These are phyloP conservation scores for Penicillium ucsense DNA, from an alignment of 495 filamentous ascomycete species.

Conservation along the genomic window DNA sequence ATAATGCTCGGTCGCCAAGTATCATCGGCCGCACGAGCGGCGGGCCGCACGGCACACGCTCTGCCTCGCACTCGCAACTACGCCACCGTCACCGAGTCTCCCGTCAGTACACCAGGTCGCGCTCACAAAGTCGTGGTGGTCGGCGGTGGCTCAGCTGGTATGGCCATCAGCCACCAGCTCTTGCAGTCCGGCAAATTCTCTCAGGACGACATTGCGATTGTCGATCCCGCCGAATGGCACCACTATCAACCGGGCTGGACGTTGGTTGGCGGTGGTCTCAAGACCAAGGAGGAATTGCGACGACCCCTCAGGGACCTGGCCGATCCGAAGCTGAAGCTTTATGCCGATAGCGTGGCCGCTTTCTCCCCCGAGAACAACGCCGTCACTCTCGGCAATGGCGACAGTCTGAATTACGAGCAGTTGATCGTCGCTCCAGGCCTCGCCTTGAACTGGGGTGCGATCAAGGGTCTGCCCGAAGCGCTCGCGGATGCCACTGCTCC, in stretches of 20 bases:
- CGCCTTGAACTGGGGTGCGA: conserved; percentile 41
- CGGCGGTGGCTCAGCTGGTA: conserved; percentile 53
- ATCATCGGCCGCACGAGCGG: conserved; percentile 9
- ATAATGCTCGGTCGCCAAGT: conserved; percentile 15
- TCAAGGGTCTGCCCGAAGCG: conserved; percentile 53
- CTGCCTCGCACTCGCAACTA: conserved; percentile 15
- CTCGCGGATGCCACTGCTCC: conserved; percentile 43
- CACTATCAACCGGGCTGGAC: conserved; percentile 69
- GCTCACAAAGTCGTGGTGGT: conserved; percentile 56
- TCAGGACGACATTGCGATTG: conserved; percentile 54
- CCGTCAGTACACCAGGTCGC: conserved; percentile 21
- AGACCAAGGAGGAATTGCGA: conserved; percentile 44
- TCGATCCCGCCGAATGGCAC: conserved; percentile 55
- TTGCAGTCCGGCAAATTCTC: conserved; percentile 44
- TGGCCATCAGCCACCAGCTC: conserved; percentile 54
- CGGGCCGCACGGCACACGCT: conserved; percentile 7
- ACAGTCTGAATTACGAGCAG: conserved; percentile 53
- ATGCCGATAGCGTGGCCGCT: conserved; percentile 40
- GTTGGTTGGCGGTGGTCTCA: conserved; percentile 56
- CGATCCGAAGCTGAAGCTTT: conserved; percentile 53
- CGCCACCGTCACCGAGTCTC: conserved; percentile 27
- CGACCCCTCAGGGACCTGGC: conserved; percentile 42
- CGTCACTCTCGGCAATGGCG: conserved; percentile 47
- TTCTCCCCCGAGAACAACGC: conserved; percentile 50
- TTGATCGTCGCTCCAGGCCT: conserved; percentile 57